phyloP scores from a whole-genome alignment of 805 yeast species.

The Lipomyces mesembrius region DNA sequence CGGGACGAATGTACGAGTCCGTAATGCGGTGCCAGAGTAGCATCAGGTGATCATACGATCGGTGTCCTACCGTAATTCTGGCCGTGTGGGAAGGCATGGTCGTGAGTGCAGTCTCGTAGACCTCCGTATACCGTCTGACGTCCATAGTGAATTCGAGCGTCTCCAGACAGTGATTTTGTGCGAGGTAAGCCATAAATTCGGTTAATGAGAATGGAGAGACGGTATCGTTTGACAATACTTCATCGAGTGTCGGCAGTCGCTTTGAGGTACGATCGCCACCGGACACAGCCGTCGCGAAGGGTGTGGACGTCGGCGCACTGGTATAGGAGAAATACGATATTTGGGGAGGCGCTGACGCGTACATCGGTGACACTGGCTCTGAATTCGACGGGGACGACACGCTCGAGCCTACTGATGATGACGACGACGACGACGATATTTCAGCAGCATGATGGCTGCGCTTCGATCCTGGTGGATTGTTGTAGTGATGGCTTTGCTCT shows the following conservation, averaged over 20 bases:
- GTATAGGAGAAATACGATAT: not conserved
- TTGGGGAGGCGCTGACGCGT: slow-evolving; percentile 4
- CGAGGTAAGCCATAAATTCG: slow-evolving; percentile 42
- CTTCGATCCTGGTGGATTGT: not conserved
- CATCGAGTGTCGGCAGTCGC: slow-evolving; percentile 42
- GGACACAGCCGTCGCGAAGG: slow-evolving; percentile 6
- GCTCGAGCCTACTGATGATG: slow-evolving; percentile 15
- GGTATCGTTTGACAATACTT: slow-evolving; percentile 40
- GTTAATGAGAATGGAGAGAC: slow-evolving; percentile 42
- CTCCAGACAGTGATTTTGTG: slow-evolving; percentile 45
- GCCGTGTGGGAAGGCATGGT: slow-evolving; percentile 3
- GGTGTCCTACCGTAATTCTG: slow-evolving; percentile 11
- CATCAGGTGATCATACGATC: slow-evolving; percentile 26
- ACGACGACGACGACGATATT: slow-evolving; percentile 19
- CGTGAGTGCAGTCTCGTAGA: slow-evolving; percentile 19
- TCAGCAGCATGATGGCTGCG: slow-evolving; percentile 17
- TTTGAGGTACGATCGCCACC: slow-evolving; percentile 4
- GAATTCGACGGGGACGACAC: slow-evolving; percentile 19
- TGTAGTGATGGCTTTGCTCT: not conserved
- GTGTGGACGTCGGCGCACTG: slow-evolving; percentile 6
- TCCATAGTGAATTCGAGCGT: slow-evolving; percentile 44
- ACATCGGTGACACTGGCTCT: slow-evolving; percentile 18
- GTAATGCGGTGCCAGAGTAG: slow-evolving; percentile 42
- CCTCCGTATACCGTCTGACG: slow-evolving; percentile 38
- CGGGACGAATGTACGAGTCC: slow-evolving; percentile 38